Base-by-base conservation (phyloP, 2,329 filamentous ascomycete genomes). In the Akanthomyces lecanii region DNA sequence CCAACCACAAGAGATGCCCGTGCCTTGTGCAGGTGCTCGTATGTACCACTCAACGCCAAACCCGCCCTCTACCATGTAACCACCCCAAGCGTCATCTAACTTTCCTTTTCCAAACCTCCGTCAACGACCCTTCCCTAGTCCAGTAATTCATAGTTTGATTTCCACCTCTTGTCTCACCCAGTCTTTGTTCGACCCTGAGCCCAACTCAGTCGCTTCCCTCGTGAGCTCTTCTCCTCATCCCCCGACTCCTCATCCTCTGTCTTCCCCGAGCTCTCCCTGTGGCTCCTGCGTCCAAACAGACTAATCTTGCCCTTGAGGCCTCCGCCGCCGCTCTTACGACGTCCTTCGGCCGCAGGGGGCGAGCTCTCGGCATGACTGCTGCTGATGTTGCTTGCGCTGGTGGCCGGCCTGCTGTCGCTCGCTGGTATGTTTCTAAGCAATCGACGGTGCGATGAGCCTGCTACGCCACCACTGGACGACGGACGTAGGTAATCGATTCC, bases 291-390 rank as follows among this genome's bases (percentile, higher is more conserved):
- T 1, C 74, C 73, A 33, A 77, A 67, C 18, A 74, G 73, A 50
- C 68, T 73, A 18, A 77, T 67, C 64, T 72, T 75, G 54, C 76
- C 74, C 57, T 75, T 71, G 16, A 77, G 64, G 5, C 73, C 74
- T 33, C 68, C 68, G 21, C 69, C 69, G 25, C 71, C 71, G 38
- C 61, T 70, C 62, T 72, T 72, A 40, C 72, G 67, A 23, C 71
- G 68, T 28, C 63, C 47, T 38, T 61, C 56, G 45, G 44, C 23
- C 63, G 65, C 5, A 65, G 56, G 71, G 18, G 2, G 18, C 8
- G 67, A 30, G 48, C 44, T 23, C 56, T 57, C 36, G 6, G 53
- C 54, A n/a, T 63, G 61, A 28, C 30, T 45, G 4, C 65, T 69
- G 45, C 75, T 71, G 50, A 66, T 48, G 55, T 65, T 70, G 42